Base-by-base conservation (phyloP, 2,329 filamentous ascomycete genomes). In the Neophaeococcomyces aloes region DNA sequence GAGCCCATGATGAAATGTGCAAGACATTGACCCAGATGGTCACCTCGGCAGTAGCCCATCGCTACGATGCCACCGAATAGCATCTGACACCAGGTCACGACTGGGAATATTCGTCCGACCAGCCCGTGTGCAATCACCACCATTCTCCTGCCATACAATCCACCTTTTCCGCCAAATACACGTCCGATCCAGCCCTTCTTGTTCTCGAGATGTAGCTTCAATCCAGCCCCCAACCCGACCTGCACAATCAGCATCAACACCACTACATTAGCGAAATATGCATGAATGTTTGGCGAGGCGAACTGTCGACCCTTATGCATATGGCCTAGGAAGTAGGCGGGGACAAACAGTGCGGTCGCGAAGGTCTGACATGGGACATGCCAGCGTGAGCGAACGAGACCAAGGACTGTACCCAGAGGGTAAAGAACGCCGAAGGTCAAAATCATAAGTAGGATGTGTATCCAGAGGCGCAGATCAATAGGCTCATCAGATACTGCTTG, bases 1-100 rank as follows among this genome's bases (percentile, higher is more conserved):
- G 84, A 83, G 34, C 91, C 91, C 91, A 98, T 98, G 63, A 96
- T 98, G 64, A 96, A 98, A 64, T 98, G 91, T 1, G 91, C 91
- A 32, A 85, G 67, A 64, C 91, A 98, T 64, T 98, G 91, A 25
- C 88, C 89, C 1, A 87, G 63, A 59, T 98, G 89, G 46, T 96
- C 88, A 42, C 74, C 86, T 53, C 86, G 83, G 63, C 91, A 98
- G 69, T 94, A 96, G 17, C 91, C 91, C 44, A 94, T 71, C 3
- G 84, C 74, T 0, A 89, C 89, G 57, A 98, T 95, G 30, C 87
- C 91, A 39, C 91, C 91, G 63, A 98, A 94, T 5, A 98, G 61
- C 79, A 98, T 93, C 68, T 98, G 91, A 4, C 81, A 74, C 91
- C 91, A 98, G 19, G 83, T 77, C 1, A 87, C 72, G 2, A 96